phyloP scores from a whole-genome alignment of 1,284 basidiomycete species.

The Pyrrhoderma noxium region DNA sequence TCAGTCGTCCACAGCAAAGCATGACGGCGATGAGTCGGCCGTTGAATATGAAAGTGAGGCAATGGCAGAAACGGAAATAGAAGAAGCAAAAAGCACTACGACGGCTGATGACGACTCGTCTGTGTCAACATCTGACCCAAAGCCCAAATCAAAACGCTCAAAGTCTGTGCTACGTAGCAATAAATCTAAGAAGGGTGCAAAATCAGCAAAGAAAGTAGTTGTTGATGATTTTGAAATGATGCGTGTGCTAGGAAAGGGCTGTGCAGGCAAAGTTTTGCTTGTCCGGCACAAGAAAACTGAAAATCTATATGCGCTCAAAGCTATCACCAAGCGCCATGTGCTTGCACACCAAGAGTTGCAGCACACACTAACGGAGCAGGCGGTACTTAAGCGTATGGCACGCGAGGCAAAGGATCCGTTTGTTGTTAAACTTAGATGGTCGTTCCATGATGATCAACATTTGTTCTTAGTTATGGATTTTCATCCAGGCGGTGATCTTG shows the following conservation, averaged over 20 bases:
- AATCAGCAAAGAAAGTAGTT: constrained; percentile 58
- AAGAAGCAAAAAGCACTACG: constrained; percentile 32
- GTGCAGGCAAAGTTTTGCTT: constrained; percentile 88
- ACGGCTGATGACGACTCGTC: constrained; percentile 57
- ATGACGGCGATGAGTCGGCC: constrained; percentile 14
- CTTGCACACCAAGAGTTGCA: constrained; percentile 91
- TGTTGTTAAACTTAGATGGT: constrained; percentile 91
- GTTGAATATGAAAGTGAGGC: constrained; percentile 20
- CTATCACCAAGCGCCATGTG: constrained; percentile 94
- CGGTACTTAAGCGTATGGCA: constrained; percentile 86
- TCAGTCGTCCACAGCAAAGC: constrained; percentile 25
- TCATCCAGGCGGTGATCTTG: constrained; percentile 93
- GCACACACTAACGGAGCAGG: constrained; percentile 93
- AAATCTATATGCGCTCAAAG: constrained; percentile 87
- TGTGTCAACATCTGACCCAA: constrained; percentile 42
- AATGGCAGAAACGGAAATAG: constrained; percentile 11
- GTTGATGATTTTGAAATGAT: constrained; percentile 96
- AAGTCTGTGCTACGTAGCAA: constrained; percentile 41
- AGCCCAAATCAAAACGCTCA: constrained; percentile 48
- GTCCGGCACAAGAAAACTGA: constrained; percentile 70
- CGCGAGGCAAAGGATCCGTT: constrained; percentile 80
- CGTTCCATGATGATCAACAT: constrained; percentile 94
- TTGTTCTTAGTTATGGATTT: constrained; percentile 93
- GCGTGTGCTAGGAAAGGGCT: constrained; percentile 92
- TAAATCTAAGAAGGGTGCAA: constrained; percentile 34